Conservation (phyloP, 352 stramenopile genomes). For the Proteromonas lacertae region DNA sequence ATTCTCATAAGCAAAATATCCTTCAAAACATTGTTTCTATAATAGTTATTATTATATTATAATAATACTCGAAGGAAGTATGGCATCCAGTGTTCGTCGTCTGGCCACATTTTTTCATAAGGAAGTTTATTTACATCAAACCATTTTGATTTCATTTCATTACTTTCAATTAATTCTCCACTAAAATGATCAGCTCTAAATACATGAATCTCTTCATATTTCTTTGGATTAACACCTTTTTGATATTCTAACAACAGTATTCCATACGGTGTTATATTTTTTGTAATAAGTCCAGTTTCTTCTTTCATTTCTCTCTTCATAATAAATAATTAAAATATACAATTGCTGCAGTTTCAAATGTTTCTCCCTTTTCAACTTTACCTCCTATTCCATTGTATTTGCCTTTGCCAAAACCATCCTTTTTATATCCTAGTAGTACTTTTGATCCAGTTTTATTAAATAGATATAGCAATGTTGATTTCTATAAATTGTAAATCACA, state of each 20-base stretch:
- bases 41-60: too few relatives aligned
- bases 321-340: background rate
- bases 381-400: conserved; percentile 60
- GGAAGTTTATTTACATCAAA: conserved; percentile 22
- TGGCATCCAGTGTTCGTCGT: conserved; percentile 35
- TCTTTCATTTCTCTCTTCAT: conserved; percentile 11
- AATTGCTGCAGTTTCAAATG: conserved; percentile 8
- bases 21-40: too few relatives aligned
- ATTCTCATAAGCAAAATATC: too few relatives aligned
- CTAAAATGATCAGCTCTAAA: conserved; percentile 23
- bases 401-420: conserved; percentile 36
- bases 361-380: conserved; percentile 34
- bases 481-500: too few relatives aligned
- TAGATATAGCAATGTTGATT: too few relatives aligned
- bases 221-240: conserved; percentile 14
- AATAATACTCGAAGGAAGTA: conserved; percentile 25
- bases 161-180: conserved; percentile 29
- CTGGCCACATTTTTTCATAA: conserved; percentile 39
- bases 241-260: conserved; percentile 7
- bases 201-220: conserved; percentile 37
- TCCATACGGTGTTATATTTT: conserved; percentile 1
- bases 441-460: too few relatives aligned
- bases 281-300: conserved; percentile 20
- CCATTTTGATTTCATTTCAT: conserved; percentile 49
- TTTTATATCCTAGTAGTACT: too few relatives aligned